Conservation (phyloP, 345 rosid species). For the Lepidium aucheri region DNA sequence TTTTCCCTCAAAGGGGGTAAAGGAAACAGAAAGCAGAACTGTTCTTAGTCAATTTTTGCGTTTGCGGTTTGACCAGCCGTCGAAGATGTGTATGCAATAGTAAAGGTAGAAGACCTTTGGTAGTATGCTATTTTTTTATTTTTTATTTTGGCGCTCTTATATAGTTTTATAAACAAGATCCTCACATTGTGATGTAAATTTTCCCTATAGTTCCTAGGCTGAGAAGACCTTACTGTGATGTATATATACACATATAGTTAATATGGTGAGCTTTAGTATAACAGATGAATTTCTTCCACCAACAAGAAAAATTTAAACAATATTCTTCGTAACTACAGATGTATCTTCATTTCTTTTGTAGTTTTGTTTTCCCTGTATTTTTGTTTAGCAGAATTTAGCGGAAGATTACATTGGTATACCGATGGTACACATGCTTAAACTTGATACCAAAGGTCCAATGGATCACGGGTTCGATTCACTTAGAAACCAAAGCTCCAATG, state of each 20-base stretch:
- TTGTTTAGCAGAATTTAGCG: no score
- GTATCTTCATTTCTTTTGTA: no score
- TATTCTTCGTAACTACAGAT: no score
- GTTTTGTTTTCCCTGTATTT: no score
- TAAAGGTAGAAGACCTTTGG: not conserved
- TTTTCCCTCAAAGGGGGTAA: not conserved
- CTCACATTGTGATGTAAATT: constrained; percentile 12
- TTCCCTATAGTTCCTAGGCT: not conserved
- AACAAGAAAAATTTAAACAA: not conserved
- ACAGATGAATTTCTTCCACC: not conserved
- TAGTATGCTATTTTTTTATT: not conserved
- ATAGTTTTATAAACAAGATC: not conserved
- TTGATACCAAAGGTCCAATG: no score
- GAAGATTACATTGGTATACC: no score
- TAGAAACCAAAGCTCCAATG: no score
- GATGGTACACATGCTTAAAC: no score
- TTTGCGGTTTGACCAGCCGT: not conserved
- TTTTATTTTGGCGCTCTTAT: constrained; percentile 8
- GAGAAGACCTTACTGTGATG: not conserved
- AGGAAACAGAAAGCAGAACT: not conserved
- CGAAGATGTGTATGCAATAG: constrained; percentile 1
- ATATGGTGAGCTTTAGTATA: constrained; percentile 8
- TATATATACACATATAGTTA: not conserved
- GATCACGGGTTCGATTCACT: no score
- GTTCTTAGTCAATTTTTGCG: not conserved